A percentile compares a stretch with the other conserved stretches of the same genome.
Evolutionary conservation across 1,284 basidiomycete species (phyloP).

Genomic region (Rhodotorula mucilaginosa): DNA sequence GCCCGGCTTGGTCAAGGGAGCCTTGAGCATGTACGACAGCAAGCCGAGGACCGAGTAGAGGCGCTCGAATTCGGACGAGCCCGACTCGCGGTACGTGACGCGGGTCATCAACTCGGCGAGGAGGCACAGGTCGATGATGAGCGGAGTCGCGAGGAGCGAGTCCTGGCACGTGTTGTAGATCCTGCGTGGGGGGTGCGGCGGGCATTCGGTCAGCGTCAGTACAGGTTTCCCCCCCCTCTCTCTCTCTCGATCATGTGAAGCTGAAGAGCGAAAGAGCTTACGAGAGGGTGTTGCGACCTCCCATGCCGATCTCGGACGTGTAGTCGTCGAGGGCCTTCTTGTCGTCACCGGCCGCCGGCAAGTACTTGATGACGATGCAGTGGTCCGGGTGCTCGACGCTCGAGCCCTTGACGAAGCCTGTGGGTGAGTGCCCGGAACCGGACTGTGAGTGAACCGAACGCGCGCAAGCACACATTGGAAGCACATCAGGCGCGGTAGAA

Average conservation of each 20-base stretch:
- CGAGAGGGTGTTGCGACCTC: slow-evolving; percentile 53
- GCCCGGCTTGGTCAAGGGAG: slow-evolving; percentile 92
- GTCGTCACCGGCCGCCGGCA: slow-evolving; percentile 91
- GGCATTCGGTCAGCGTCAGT: background rate
- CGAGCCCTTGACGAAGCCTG: slow-evolving; percentile 41
- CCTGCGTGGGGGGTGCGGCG: slow-evolving; percentile 67
- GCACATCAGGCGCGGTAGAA: no score
- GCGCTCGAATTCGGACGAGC: slow-evolving; percentile 61
- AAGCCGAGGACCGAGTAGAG: slow-evolving; percentile 85
- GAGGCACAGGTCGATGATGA: slow-evolving; percentile 91
- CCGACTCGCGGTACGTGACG: slow-evolving; percentile 68
- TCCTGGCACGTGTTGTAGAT: slow-evolving; percentile 98
- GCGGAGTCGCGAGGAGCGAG: slow-evolving; percentile 89
- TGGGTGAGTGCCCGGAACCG: background rate
- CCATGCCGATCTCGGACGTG: slow-evolving; percentile 72
- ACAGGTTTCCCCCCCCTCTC: no score
- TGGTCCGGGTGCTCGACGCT: slow-evolving; percentile 97
- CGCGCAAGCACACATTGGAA: no score
- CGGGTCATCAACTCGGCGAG: slow-evolving; percentile 93
- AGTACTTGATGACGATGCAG: slow-evolving; percentile 60
- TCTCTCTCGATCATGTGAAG: slow-evolving; percentile 47
- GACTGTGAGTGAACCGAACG: background rate
- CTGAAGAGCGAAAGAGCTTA: background rate
- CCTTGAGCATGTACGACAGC: slow-evolving; percentile 74
- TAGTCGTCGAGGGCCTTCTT: slow-evolving; percentile 99